These are phyloP conservation scores for Penicillium rolfsii DNA, from an alignment of 2,329 filamentous ascomycete genomes.

Conservation along the genomic window DNA sequence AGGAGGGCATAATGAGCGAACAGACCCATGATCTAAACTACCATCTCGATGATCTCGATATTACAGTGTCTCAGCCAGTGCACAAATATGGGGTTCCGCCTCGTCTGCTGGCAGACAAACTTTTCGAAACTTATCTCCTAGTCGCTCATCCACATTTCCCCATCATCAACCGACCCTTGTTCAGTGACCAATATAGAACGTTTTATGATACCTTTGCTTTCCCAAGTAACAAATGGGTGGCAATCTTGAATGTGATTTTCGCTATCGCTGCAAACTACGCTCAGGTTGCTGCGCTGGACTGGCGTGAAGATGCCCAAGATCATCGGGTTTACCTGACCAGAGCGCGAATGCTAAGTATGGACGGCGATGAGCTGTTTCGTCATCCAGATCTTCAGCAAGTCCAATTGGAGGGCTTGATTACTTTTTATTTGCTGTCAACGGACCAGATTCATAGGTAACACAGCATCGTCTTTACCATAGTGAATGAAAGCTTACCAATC, in stretches of 20 bases:
- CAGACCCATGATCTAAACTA: constrained; percentile 26
- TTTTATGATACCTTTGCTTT: constrained; percentile 28
- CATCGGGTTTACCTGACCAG: constrained; percentile 41
- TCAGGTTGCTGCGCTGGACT: constrained; percentile 33
- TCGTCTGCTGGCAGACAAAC: constrained; percentile 36
- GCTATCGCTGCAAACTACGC: constrained; percentile 43
- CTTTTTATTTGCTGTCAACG: constrained; percentile 41
- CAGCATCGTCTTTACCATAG: not conserved
- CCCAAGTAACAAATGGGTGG: constrained; percentile 40
- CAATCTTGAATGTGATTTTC: constrained; percentile 48
- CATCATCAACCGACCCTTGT: constrained; percentile 40
- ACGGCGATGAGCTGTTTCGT: constrained; percentile 35
- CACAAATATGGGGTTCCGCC: constrained; percentile 41
- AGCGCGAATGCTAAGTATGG: constrained; percentile 40
- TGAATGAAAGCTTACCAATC: not conserved
- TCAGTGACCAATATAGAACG: constrained; percentile 37
- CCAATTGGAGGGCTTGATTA: constrained; percentile 42
- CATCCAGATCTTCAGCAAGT: constrained; percentile 46
- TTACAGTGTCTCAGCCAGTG: constrained; percentile 37
- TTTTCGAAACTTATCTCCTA: constrained; percentile 42
- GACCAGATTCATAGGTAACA: constrained; percentile 45
- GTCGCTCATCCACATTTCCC: constrained; percentile 44
- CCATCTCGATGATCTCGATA: constrained; percentile 42
- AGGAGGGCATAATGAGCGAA: not conserved
- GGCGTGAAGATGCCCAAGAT: constrained; percentile 36